These are phyloP conservation scores for Fusarium coicis DNA, from an alignment of 2,329 filamentous ascomycete species.

Conservation along the genomic window DNA sequence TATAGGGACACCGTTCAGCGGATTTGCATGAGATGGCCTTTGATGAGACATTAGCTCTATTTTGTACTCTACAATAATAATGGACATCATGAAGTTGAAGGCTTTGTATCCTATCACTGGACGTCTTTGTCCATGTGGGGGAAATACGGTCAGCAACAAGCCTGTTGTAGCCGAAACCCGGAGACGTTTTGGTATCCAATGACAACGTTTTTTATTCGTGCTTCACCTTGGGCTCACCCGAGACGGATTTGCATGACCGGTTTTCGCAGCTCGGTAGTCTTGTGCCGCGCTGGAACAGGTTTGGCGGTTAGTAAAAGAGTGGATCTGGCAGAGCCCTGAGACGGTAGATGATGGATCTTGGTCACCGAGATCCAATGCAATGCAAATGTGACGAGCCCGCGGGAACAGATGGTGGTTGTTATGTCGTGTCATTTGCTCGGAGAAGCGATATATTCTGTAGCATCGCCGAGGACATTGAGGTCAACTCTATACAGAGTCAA, in stretches of 20 bases:
- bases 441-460: not conserved
- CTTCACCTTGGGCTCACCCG: conserved; percentile 27
- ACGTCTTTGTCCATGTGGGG: conserved; percentile 28
- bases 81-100: not conserved
- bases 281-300: conserved; percentile 38
- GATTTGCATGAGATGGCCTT: conserved; percentile 29
- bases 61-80: not conserved
- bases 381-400: conserved; percentile 23
- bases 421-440: not conserved
- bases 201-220: conserved; percentile 21
- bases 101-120: conserved; percentile 1
- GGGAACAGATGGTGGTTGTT: conserved; percentile 9
- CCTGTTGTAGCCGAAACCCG: conserved; percentile 39
- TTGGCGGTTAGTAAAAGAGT: conserved; percentile 37
- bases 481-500: not conserved
- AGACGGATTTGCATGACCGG: conserved; percentile 33
- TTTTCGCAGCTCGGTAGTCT: conserved; percentile 36
- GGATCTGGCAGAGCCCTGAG: conserved; percentile 19
- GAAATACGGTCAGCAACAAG: conserved; percentile 24
- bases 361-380: conserved; percentile 19
- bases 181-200: conserved; percentile 7
- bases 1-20: conserved; percentile 62
- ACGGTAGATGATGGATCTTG: conserved; percentile 26
- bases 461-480: not conserved
- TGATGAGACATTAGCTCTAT: not conserved